Evolutionary conservation across 2,329 filamentous ascomycete species (phyloP).

Genomic region (Aspergillus sp.): DNA sequence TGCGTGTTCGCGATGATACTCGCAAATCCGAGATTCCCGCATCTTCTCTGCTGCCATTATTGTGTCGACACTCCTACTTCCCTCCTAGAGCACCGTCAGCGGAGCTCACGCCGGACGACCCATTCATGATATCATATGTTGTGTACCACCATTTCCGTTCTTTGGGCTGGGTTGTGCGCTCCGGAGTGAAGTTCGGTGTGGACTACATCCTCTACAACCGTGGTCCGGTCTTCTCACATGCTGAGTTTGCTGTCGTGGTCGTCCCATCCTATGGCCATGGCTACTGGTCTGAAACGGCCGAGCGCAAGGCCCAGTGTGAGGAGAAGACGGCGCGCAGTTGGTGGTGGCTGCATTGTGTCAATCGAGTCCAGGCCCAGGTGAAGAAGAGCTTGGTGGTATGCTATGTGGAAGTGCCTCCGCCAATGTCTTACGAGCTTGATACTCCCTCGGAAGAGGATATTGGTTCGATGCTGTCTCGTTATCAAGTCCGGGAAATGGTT

Average conservation of each 20-base stretch:
- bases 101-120: conserved; percentile 70
- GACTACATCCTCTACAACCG: conserved; percentile 94
- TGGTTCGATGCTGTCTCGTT: conserved; percentile 64
- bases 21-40: conserved; percentile 50
- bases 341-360: conserved; percentile 74
- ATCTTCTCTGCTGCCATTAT: conserved; percentile 64
- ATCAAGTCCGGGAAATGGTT: conserved; percentile 77
- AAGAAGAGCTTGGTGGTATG: conserved; percentile 85
- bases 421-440: conserved; percentile 46
- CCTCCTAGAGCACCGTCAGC: conserved; percentile 54
- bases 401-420: conserved; percentile 87
- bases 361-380: conserved; percentile 85
- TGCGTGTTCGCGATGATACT: conserved; percentile 57
- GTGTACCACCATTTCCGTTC: conserved; percentile 97
- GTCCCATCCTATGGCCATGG: conserved; percentile 76
- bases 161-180: conserved; percentile 88
- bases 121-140: conserved; percentile 81
- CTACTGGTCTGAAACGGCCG: conserved; percentile 63
- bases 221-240: conserved; percentile 91
- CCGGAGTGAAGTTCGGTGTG: conserved; percentile 90
- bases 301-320: conserved; percentile 54
- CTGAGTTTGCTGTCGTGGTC: conserved; percentile 85
- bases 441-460: conserved; percentile 55
- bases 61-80: conserved; percentile 69
- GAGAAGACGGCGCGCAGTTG: conserved; percentile 46